A percentile compares a stretch with the other conserved stretches of the same genome.
Conservation (phyloP, 1,284 basidiomycete genomes). For the Ganoderma sinense region DNA sequence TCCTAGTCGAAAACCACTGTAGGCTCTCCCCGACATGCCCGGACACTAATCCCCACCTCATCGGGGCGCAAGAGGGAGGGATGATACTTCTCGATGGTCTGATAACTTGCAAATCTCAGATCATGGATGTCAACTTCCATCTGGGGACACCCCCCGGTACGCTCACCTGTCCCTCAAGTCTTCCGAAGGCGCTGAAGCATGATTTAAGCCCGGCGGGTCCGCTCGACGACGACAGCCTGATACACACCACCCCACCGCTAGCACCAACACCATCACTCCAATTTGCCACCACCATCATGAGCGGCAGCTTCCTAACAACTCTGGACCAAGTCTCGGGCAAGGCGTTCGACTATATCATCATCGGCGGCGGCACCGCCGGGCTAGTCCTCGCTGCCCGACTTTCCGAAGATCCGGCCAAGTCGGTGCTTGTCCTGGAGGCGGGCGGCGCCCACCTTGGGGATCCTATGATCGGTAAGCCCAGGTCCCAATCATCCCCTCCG, state of each 20-base stretch:
- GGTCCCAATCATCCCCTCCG: neutral
- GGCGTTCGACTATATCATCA: constrained; percentile 33
- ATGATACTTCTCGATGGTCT: neutral
- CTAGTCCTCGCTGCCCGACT: constrained; percentile 37
- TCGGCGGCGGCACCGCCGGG: constrained; percentile 35
- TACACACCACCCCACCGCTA: neutral
- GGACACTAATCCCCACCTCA: neutral
- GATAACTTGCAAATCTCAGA: neutral
- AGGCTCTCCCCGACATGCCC: neutral
- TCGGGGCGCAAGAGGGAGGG: neutral
- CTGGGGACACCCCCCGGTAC: neutral
- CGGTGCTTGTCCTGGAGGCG: constrained; percentile 51
- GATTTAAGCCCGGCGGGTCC: neutral
- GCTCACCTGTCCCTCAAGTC: neutral
- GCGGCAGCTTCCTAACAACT: constrained; percentile 17
- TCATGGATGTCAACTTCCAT: neutral
- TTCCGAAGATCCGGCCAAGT: constrained; percentile 35
- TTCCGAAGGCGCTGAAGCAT: neutral
- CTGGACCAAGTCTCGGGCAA: constrained; percentile 20
- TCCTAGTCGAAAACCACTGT: neutral
- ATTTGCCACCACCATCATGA: constrained; percentile 5
- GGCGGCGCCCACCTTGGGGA: constrained; percentile 44
- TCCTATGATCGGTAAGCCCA: constrained; percentile 31
- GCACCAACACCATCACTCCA: neutral
- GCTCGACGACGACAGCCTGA: neutral